Percentiles rank a stretch among this genome's conserved stretches.
Evolutionary conservation across 805 yeast genomes (phyloP).

Genomic region (Zygosaccharomyces bisporus): DNA sequence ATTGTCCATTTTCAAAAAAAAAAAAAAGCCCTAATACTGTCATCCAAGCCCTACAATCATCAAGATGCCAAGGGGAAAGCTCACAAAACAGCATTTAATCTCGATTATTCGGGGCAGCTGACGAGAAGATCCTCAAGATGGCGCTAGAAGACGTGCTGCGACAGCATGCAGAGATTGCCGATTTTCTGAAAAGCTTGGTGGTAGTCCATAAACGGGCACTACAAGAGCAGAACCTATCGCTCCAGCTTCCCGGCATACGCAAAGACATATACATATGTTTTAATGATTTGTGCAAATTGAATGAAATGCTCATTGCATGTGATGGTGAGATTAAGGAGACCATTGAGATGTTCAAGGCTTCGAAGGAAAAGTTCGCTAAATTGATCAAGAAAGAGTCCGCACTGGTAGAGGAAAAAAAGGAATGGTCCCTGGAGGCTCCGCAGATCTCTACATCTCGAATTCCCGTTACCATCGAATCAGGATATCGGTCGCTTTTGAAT

Average conservation of each 20-base stretch:
- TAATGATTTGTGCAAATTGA: conserved; percentile 27
- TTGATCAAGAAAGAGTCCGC: conserved; percentile 12
- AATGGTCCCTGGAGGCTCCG: conserved; percentile 11
- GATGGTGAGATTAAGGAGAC: conserved; percentile 28
- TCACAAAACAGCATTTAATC: conserved; percentile 2
- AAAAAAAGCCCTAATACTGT: not conserved
- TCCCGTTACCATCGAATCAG: conserved; percentile 14
- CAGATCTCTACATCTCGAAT: not conserved
- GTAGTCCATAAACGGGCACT: conserved; percentile 24
- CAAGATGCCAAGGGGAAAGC: not conserved
- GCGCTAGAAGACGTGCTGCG: conserved; percentile 24
- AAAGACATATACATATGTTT: conserved; percentile 30
- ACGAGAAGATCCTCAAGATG: no score
- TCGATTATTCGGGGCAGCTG: no score
- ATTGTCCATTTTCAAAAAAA: not conserved
- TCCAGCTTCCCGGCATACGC: conserved; percentile 23
- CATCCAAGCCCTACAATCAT: not conserved
- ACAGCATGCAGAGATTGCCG: conserved; percentile 25
- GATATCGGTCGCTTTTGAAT: conserved; percentile 22
- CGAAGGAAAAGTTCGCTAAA: conserved; percentile 15
- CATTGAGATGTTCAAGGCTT: conserved; percentile 14
- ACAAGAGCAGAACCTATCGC: conserved; percentile 15
- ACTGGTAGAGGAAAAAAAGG: conserved; percentile 9
- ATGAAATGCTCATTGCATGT: conserved; percentile 25
- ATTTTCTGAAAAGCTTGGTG: conserved; percentile 21